Conservation (phyloP, 2,329 filamentous ascomycete genomes). For the Colletotrichum echinochloae region DNA sequence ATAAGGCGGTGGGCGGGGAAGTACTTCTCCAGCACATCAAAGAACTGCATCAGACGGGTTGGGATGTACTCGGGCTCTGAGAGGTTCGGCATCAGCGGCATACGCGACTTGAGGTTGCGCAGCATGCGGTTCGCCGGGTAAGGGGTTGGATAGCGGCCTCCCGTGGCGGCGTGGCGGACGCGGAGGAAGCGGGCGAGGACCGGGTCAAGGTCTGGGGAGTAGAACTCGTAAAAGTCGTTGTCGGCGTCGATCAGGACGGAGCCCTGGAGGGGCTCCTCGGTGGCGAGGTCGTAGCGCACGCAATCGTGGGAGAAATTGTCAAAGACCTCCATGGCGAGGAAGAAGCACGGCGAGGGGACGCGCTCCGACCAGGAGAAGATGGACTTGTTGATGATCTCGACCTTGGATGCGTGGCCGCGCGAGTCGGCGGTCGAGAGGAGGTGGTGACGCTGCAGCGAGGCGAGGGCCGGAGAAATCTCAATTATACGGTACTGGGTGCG, state of each 20-base stretch:
- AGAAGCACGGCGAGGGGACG: constrained; percentile 95
- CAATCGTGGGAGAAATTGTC: constrained; percentile 98
- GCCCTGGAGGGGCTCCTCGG: constrained; percentile 87
- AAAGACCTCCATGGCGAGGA: constrained; percentile 97
- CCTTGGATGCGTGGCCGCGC: constrained; percentile 83
- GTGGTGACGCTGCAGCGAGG: constrained; percentile 79
- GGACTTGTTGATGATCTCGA: constrained; percentile 94
- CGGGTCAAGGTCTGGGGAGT: constrained; percentile 83
- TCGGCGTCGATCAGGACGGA: constrained; percentile 85
- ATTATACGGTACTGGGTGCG: constrained; percentile 96
- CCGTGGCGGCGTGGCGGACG: constrained; percentile 82
- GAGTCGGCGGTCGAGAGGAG: constrained; percentile 74
- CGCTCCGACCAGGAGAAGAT: constrained; percentile 94
- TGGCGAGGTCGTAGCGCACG: constrained; percentile 87
- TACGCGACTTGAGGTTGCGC: constrained; percentile 69
- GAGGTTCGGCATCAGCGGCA: constrained; percentile 81
- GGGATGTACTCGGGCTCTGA: constrained; percentile 92
- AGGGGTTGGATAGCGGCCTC: constrained; percentile 72
- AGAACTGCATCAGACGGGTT: constrained; percentile 95
- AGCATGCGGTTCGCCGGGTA: constrained; percentile 66
- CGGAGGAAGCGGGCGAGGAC: constrained; percentile 85
- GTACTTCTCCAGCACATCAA: constrained; percentile 86
- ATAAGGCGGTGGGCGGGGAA: constrained; percentile 92
- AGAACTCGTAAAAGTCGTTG: constrained; percentile 97
- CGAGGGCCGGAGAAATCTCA: constrained; percentile 89